Percentiles rank a stretch among this genome's conserved stretches.
These are phyloP conservation scores for Coemansia sp. DNA, from an alignment of 192 early-diverging fungal species.

Conservation along the genomic window DNA sequence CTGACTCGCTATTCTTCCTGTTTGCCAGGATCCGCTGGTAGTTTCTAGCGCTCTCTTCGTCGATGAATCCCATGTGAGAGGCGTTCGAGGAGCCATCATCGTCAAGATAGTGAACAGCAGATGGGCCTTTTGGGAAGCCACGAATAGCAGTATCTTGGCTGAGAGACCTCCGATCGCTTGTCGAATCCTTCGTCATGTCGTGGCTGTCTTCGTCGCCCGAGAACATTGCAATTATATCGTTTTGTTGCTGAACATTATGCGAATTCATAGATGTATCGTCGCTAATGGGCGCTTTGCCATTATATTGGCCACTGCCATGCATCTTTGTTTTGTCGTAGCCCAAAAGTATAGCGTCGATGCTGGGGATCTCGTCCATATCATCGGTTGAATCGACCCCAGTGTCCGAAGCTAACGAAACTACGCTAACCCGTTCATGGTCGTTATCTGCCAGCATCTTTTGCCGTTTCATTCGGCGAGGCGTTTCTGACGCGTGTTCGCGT, in stretches of 20 bases:
- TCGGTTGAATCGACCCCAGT: background rate
- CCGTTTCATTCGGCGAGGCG: background rate
- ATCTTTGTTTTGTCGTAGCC: background rate
- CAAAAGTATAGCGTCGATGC: background rate
- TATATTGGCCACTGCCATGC: background rate
- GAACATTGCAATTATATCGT: slow-evolving; percentile 39
- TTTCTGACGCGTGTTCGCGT: background rate
- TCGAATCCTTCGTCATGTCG: background rate
- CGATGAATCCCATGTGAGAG: slow-evolving; percentile 38
- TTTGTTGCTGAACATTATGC: background rate
- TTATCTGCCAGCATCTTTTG: background rate
- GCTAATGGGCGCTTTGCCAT: background rate
- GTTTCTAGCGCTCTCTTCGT: slow-evolving; percentile 51
- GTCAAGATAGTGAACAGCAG: background rate
- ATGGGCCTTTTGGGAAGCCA: background rate
- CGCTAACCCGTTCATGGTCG: background rate
- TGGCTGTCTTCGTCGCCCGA: background rate
- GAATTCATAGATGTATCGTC: background rate
- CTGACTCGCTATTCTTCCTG: background rate
- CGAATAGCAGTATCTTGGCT: background rate
- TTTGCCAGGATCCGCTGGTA: slow-evolving; percentile 29
- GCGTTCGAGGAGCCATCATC: background rate
- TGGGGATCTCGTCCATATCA: background rate
- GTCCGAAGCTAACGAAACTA: background rate
- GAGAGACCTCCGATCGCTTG: background rate